phyloP scores from a whole-genome alignment of 2,329 filamentous ascomycete genomes.

The Fusarium pseudoanthophilum region DNA sequence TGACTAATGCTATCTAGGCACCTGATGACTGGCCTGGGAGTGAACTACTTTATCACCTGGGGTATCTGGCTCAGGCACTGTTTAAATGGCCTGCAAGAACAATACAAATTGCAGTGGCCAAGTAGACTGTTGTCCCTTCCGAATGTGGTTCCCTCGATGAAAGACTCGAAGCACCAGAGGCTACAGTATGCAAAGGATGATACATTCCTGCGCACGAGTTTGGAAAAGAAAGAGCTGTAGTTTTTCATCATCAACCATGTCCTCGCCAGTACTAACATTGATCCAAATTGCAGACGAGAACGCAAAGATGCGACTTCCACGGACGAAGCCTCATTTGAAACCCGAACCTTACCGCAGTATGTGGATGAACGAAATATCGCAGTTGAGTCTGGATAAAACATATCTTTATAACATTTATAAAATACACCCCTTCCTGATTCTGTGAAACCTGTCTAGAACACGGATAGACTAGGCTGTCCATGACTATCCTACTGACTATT shows the following conservation, averaged over 20 bases:
- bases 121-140: accelerated
- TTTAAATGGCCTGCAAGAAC: not conserved
- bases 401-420: too few species aligned
- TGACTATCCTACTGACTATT: too few species aligned
- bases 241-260: not conserved
- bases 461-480: too few species aligned
- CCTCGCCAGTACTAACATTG: accelerated
- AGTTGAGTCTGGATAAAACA: too few species aligned
- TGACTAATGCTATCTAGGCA: not conserved
- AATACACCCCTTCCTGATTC: too few species aligned
- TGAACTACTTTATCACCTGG: not conserved
- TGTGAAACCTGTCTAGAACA: too few species aligned
- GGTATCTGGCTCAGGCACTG: not conserved
- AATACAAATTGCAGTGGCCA: not conserved
- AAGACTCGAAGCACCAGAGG: accelerated
- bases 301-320: not conserved
- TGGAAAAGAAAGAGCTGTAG: not conserved
- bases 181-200: not conserved
- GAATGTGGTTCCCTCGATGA: accelerated
- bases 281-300: not conserved
- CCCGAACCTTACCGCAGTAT: too few species aligned
- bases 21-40: not conserved
- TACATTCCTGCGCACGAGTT: accelerated
- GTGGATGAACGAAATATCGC: too few species aligned
- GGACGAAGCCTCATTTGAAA: too few species aligned